Conservation (phyloP, 805 yeast genomes). For the Hanseniaspora meyeri region DNA sequence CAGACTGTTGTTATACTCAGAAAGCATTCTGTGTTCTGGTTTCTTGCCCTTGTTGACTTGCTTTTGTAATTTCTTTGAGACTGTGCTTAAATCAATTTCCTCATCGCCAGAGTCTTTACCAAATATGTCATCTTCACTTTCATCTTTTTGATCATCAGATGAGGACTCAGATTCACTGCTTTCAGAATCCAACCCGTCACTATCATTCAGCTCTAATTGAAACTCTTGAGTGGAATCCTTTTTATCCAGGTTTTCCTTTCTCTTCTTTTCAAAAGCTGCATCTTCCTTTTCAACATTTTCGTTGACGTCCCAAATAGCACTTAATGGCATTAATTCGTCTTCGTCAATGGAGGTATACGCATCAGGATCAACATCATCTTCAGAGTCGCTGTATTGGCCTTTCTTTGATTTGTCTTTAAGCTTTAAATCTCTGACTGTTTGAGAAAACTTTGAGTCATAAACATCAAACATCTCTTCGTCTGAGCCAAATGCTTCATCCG, state of each 20-base stretch:
- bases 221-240: constrained; percentile 17
- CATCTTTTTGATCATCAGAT: constrained; percentile 18
- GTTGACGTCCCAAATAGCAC: constrained; percentile 85
- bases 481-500: constrained; percentile 82
- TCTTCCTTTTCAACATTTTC: constrained; percentile 34
- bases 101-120: constrained; percentile 25
- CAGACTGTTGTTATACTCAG: constrained; percentile 24
- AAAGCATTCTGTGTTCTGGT: constrained; percentile 40
- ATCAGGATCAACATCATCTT: constrained; percentile 40
- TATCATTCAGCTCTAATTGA: constrained; percentile 21
- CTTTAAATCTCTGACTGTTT: constrained; percentile 48
- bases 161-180: not conserved
- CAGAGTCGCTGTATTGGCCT: constrained; percentile 27
- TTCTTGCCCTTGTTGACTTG: constrained; percentile 28
- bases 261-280: constrained; percentile 18
- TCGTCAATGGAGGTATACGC: constrained; percentile 71
- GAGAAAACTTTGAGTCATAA: constrained; percentile 54
- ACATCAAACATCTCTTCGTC: constrained; percentile 56
- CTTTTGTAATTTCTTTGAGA: constrained; percentile 30
- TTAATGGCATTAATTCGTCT: constrained; percentile 55
- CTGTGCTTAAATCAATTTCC: constrained; percentile 43
- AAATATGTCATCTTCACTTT: constrained; percentile 20
- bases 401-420: constrained; percentile 25
- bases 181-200: constrained; percentile 19
- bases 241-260: constrained; percentile 20